These are phyloP conservation scores for Plasmodium berghei DNA, from an alignment of 169 alveolate species.

Conservation along the genomic window DNA sequence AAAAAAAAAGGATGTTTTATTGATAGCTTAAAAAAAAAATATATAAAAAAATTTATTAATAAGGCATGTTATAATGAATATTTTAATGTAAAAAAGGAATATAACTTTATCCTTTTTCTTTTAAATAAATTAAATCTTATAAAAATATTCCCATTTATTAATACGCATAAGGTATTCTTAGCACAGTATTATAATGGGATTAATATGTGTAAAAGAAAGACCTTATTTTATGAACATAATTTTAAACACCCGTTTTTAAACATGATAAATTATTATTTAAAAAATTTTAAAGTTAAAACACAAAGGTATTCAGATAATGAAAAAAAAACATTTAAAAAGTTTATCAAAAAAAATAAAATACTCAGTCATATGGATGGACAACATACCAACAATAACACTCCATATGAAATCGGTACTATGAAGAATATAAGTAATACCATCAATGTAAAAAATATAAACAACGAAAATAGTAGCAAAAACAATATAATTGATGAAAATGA, in stretches of 20 bases:
- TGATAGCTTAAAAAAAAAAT: conserved; percentile 70
- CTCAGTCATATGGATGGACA: neutral
- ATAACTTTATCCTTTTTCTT: conserved; percentile 49
- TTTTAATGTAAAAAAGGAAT: conserved; percentile 45
- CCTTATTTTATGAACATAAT: conserved; percentile 52
- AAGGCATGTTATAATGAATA: conserved; percentile 16
- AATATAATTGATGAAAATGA: neutral
- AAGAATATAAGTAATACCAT: neutral
- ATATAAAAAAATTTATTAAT: conserved; percentile 32
- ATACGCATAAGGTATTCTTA: conserved; percentile 61
- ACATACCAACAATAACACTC: no score
- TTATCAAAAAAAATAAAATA: conserved; percentile 26
- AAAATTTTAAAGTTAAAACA: conserved; percentile 30
- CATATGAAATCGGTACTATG: neutral
- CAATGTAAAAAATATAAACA: neutral
- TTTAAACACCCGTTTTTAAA: conserved; percentile 68
- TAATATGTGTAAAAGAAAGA: conserved; percentile 59
- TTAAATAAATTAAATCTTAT: conserved; percentile 67
- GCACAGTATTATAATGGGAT: conserved; percentile 37
- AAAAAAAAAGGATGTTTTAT: conserved; percentile 58
- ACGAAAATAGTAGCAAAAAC: neutral
- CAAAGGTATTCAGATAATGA: conserved; percentile 10
- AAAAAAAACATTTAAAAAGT: conserved; percentile 9
- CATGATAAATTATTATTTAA: conserved; percentile 58
- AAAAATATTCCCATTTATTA: conserved; percentile 50